Percentiles rank a stretch among this genome's conserved stretches.
Evolutionary conservation across 2,329 filamentous ascomycete species (phyloP).

Genomic region (Phyllosticta citribraziliensis): DNA sequence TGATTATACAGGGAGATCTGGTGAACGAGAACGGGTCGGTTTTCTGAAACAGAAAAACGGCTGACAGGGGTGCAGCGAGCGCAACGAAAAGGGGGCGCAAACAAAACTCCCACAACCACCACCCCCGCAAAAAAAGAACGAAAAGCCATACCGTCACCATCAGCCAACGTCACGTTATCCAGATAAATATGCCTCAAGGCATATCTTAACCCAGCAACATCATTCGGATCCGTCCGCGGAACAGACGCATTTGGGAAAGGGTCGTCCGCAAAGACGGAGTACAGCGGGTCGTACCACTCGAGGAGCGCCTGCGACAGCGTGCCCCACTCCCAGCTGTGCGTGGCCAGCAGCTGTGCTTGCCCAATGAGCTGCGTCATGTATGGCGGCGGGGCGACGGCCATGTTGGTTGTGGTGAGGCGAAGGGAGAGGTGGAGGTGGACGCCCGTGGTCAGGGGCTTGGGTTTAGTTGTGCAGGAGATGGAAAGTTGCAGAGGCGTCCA

Average conservation of each 20-base stretch:
- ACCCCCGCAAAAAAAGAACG: neutral
- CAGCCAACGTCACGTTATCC: slow-evolving; percentile 21
- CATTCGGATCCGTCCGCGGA: slow-evolving; percentile 14
- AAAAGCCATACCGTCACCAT: slow-evolving; percentile 21
- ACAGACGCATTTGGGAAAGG: slow-evolving; percentile 27
- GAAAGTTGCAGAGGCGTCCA: no score
- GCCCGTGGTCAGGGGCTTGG: no score
- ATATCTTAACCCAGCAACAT: slow-evolving; percentile 26
- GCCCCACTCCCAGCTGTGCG: slow-evolving; percentile 34
- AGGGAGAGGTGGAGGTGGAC: slow-evolving; percentile 21
- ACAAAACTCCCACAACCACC: neutral
- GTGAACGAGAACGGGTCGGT: neutral
- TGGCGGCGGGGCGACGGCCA: neutral
- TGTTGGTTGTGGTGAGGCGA: slow-evolving; percentile 27
- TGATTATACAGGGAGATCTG: neutral
- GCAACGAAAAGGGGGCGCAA: neutral
- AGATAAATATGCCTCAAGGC: slow-evolving; percentile 24
- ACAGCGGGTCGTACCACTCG: slow-evolving; percentile 27
- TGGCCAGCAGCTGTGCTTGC: slow-evolving; percentile 23
- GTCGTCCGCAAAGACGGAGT: slow-evolving; percentile 27
- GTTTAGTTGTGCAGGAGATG: no score
- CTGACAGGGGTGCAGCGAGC: neutral
- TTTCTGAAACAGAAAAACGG: neutral
- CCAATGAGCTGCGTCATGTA: slow-evolving; percentile 15
- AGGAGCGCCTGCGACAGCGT: slow-evolving; percentile 32